Evolutionary conservation across 805 yeast species (phyloP).

Genomic region (Ogataea paradorogensis): DNA sequence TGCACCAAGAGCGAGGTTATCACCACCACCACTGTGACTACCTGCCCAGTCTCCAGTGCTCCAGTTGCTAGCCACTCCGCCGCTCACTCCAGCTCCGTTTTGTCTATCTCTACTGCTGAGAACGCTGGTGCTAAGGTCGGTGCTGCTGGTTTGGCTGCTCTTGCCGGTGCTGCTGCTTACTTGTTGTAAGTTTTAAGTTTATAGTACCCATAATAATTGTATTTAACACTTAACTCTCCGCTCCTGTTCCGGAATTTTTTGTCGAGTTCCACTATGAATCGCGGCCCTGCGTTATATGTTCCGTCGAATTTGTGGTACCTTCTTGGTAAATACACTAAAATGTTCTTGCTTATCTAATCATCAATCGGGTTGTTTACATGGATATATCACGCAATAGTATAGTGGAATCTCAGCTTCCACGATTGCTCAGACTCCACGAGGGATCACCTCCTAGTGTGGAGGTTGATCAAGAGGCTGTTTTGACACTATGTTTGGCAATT

Average conservation of each 20-base stretch:
- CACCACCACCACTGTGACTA: constrained; percentile 25
- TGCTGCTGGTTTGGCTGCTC: constrained; percentile 38
- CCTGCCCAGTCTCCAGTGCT: constrained; percentile 17
- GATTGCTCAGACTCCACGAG: constrained; percentile 5
- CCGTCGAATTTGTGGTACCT: no score
- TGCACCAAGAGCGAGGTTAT: constrained; percentile 52
- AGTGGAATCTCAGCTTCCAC: constrained; percentile 11
- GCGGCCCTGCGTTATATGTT: no score
- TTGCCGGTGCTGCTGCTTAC: constrained; percentile 40
- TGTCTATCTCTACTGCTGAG: constrained; percentile 24
- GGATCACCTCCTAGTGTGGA: neutral
- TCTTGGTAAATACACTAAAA: neutral
- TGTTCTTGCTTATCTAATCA: neutral
- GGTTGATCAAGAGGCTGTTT: constrained; percentile 15
- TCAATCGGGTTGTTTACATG: constrained; percentile 1
- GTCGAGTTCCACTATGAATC: no score
- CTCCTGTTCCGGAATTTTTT: neutral
- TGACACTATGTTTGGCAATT: constrained; percentile 15
- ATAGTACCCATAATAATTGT: constrained; percentile 6
- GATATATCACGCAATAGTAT: constrained; percentile 1
- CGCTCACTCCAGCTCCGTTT: constrained; percentile 18
- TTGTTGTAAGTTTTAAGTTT: constrained; percentile 28
- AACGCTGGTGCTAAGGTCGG: constrained; percentile 37
- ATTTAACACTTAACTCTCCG: neutral
- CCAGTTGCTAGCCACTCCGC: constrained; percentile 5